phyloP scores from a whole-genome alignment of 129 eudicot genomes.

The Saussurea involucrata region DNA sequence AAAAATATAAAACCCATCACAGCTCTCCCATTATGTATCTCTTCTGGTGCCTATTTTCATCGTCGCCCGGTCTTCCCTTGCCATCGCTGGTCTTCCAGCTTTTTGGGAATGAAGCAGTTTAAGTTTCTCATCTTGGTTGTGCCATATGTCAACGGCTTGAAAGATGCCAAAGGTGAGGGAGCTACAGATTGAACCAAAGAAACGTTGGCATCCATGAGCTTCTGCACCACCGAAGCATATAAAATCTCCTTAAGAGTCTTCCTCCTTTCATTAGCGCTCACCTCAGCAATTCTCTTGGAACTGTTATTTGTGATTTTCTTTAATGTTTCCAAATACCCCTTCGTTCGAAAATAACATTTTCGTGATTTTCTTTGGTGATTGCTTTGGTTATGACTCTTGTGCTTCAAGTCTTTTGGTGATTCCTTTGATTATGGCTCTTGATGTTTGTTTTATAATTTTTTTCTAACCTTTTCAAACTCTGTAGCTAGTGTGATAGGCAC shows the following conservation, averaged over 20 bases:
- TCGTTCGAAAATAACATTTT: neutral
- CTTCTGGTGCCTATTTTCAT: no score
- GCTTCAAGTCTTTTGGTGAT: no score
- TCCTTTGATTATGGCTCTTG: no score
- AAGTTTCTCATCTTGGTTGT: conserved; percentile 60
- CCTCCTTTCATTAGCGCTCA: conserved; percentile 78
- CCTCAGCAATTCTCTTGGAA: conserved; percentile 87
- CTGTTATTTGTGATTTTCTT: neutral
- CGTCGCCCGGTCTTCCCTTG: no score
- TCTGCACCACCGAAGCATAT: conserved; percentile 85
- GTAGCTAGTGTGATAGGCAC: no score
- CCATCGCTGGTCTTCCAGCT: conserved; percentile 59
- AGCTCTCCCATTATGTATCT: no score
- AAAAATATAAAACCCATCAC: no score
- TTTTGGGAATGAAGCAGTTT: conserved; percentile 69
- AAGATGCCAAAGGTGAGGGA: conserved; percentile 40
- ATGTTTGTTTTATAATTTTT: no score
- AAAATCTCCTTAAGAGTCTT: conserved; percentile 78
- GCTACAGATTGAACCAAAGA: conserved; percentile 60
- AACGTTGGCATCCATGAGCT: conserved; percentile 84
- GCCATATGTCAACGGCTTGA: conserved; percentile 57
- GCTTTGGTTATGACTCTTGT: no score
- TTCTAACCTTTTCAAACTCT: no score
- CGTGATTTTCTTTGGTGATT: no score
- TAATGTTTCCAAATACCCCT: neutral